Conservation (phyloP, 1,139 yeast genomes). For the Hansenula sp. region DNA sequence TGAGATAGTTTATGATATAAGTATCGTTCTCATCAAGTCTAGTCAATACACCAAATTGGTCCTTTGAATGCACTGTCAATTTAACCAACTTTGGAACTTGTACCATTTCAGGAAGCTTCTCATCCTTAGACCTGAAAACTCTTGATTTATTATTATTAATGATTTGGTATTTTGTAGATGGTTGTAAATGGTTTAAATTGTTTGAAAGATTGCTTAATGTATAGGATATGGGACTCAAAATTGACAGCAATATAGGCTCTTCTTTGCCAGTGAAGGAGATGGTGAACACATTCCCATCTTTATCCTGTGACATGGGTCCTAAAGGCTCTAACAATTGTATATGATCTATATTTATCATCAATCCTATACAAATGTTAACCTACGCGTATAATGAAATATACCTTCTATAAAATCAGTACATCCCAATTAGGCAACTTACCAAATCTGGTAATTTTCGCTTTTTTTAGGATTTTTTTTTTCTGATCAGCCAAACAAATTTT, state of each 20-base stretch:
- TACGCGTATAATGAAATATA: too few species aligned
- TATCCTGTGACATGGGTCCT: too few species aligned
- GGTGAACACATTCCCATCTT: background rate
- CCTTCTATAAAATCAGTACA: too few species aligned
- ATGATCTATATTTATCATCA: too few species aligned
- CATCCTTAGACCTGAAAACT: slow-evolving; percentile 10
- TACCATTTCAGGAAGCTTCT: background rate
- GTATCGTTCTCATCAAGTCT: slow-evolving; percentile 6
- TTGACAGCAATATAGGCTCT: background rate
- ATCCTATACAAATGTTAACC: too few species aligned
- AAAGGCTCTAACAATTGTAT: too few species aligned
- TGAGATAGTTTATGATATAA: slow-evolving; percentile 14
- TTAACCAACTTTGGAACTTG: slow-evolving; percentile 9
- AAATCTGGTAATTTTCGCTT: too few species aligned
- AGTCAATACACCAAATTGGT: slow-evolving; percentile 18
- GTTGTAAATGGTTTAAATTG: slow-evolving; percentile 2
- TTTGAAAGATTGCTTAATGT: background rate
- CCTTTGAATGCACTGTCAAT: slow-evolving; percentile 16
- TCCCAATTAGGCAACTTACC: too few species aligned
- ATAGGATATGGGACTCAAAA: background rate
- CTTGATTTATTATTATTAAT: slow-evolving; percentile 18
- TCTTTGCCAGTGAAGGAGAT: background rate
- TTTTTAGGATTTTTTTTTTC: too few species aligned
- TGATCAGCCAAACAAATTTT: too few species aligned
- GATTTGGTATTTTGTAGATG: slow-evolving; percentile 5